phyloP scores from a whole-genome alignment of 352 stramenopile species.

The Thraustochytrium striatum region DNA sequence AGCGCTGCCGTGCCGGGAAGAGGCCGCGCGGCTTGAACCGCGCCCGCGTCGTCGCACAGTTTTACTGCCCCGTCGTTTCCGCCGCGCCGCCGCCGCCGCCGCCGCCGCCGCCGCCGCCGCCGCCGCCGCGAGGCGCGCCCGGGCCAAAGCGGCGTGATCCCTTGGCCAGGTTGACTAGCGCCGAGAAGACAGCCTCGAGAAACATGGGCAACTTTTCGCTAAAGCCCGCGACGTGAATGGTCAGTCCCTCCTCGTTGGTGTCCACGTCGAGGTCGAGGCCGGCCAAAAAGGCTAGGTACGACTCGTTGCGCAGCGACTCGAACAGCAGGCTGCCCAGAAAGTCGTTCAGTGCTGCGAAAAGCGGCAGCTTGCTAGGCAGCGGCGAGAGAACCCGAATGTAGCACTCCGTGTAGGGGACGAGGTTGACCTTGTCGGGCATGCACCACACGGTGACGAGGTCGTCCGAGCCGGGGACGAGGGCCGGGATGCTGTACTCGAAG shows the following conservation, averaged over 20 bases:
- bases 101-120: too few relatives aligned
- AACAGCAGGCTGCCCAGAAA: background rate
- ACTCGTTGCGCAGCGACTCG: background rate
- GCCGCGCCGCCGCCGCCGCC: too few relatives aligned
- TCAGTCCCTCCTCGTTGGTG: conserved; percentile 14
- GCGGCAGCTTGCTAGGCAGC: background rate
- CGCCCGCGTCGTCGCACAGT: too few relatives aligned
- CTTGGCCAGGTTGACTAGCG: conserved; percentile 5
- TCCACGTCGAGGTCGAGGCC: background rate
- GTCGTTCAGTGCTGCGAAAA: background rate
- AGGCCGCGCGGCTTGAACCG: too few relatives aligned
- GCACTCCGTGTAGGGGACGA: background rate
- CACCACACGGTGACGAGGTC: background rate
- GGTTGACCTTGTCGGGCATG: background rate
- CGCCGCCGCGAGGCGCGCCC: too few relatives aligned
- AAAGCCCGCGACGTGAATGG: background rate
- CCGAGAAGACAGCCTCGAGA: background rate
- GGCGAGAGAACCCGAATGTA: background rate
- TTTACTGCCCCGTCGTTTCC: too few relatives aligned
- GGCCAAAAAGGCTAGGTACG: conserved; percentile 4
- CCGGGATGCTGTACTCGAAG: background rate
- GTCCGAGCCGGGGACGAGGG: background rate
- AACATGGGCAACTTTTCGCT: background rate
- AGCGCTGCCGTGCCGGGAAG: too few relatives aligned
- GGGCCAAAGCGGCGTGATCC: background rate